Base-by-base conservation (phyloP, 2,329 filamentous ascomycete genomes). In the Trichoderma afroharzianum region DNA sequence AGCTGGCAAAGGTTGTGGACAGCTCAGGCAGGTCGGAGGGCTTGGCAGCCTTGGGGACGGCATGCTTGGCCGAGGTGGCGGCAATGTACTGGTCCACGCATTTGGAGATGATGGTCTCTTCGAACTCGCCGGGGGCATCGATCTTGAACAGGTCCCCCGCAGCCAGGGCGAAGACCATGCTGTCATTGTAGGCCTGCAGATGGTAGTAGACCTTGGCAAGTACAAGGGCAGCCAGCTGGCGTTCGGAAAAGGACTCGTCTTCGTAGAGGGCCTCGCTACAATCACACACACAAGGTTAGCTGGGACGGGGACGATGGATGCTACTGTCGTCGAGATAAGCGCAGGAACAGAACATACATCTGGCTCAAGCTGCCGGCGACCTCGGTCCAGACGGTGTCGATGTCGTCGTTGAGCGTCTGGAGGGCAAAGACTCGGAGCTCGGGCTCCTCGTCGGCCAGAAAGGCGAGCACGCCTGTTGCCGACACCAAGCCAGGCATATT, bases 201-300 rank as follows among this genome's bases (percentile, higher is more conserved):
- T 99, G 96, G 81, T 98, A 99, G 85, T 98, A 99, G 76, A 98
- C 94, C 87, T 99, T 99, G 77, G 96, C 93, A 57, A 97, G 92
- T 69, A 99, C 94, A 63, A 99, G 88, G 68, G 96, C 96, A 70
- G 96, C 96, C 71, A 99, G 91, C 81, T 96, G 93, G 79, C 95
- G 93, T 82, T 99, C 93, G 63, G 95, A 93, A 79, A 99, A 99
- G 73, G 89, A 88, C 78, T 97, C 94, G 84, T 99, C 95, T 87
- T 99, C 96, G 83, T 97, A 99, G 64, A 99, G 90, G 70, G 94
- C 93, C 88, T 99, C 96, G 84, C 95, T 98, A 80, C 14, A 33
- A n/a, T 62, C 36, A 33, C 36, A 33, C 36, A 33, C 62, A 50
- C 15, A 14, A 4, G 15, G 68, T 72, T 21, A 72, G 68, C 7